A percentile compares a stretch with the other conserved stretches of the same genome.
Conservation (phyloP, 768 basidiomycete species). For the Cystofilobasidium bisporidii region DNA sequence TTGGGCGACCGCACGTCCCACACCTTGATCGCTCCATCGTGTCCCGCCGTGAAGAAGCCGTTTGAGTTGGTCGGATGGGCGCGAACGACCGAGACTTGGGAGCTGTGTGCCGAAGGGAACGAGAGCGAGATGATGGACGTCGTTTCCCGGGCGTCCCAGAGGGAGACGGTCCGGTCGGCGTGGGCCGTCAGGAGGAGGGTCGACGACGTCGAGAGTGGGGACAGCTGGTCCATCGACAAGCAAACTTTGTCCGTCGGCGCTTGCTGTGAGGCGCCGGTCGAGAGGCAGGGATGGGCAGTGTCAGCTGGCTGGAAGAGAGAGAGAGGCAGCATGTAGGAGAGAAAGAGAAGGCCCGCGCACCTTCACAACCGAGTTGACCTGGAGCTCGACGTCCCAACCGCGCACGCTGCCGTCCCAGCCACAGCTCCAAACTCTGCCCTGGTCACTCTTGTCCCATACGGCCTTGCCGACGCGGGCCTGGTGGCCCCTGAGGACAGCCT, state of each 20-base stretch:
- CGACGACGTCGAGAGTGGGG: constrained; percentile 43
- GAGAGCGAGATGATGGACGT: constrained; percentile 40
- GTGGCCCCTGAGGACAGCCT: constrained; percentile 69
- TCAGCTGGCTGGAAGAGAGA: no score
- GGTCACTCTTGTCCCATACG: constrained; percentile 45
- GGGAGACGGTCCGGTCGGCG: constrained; percentile 61
- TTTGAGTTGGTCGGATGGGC: constrained; percentile 44
- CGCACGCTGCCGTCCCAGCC: constrained; percentile 86
- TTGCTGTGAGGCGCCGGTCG: constrained; percentile 34
- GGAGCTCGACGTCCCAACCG: constrained; percentile 73
- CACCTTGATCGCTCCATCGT: constrained; percentile 65
- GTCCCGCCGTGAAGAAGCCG: constrained; percentile 61
- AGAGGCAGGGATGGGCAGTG: no score
- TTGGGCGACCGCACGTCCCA: constrained; percentile 70
- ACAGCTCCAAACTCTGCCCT: constrained; percentile 45
- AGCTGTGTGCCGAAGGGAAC: constrained; percentile 44
- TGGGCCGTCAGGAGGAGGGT: constrained; percentile 51
- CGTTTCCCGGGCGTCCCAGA: constrained; percentile 57
- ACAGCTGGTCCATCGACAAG: constrained; percentile 42
- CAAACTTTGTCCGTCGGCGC: constrained; percentile 41
- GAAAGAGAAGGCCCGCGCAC: no score
- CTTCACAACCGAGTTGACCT: constrained; percentile 41
- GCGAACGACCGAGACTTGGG: constrained; percentile 57
- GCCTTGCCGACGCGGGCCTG: constrained; percentile 68
- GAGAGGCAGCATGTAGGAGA: no score